phyloP scores from a whole-genome alignment of 768 basidiomycete genomes.

The Mycena maculata region DNA sequence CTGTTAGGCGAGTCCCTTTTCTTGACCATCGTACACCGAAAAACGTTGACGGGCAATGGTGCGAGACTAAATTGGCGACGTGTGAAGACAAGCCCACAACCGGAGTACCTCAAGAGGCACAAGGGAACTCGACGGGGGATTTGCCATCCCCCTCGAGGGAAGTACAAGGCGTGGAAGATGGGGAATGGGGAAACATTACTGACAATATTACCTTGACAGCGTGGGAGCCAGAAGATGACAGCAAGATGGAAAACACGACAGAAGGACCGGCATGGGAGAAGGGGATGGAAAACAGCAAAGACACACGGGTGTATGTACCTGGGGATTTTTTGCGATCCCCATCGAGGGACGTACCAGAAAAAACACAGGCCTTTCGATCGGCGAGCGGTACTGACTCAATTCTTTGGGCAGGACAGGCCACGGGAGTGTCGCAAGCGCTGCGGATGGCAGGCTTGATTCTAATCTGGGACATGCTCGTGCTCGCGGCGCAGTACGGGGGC shows the following conservation, averaged over 20 bases:
- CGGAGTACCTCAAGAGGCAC: not conserved
- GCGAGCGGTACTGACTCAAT: not conserved
- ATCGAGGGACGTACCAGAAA: slow-evolving; percentile 18
- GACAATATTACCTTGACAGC: slow-evolving; percentile 11
- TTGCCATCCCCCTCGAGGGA: slow-evolving; percentile 28
- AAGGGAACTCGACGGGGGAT: slow-evolving; percentile 24
- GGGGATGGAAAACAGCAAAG: not conserved
- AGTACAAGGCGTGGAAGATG: not conserved
- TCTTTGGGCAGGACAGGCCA: not conserved
- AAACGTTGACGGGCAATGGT: not conserved
- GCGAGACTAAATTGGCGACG: not conserved
- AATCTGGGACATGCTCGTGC: slow-evolving; percentile 6
- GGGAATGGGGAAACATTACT: not conserved
- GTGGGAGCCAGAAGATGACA: not conserved
- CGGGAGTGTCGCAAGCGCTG: not conserved
- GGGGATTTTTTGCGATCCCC: slow-evolving; percentile 18
- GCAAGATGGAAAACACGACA: not conserved
- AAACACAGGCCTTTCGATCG: not conserved
- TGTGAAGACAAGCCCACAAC: too few relatives aligned
- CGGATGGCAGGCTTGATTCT: not conserved
- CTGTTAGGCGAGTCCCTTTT: slow-evolving; percentile 16
- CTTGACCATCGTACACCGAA: not conserved
- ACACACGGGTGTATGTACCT: slow-evolving; percentile 16
- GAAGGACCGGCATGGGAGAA: not conserved
- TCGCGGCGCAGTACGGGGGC: slow-evolving; percentile 23